A percentile compares a stretch with the other conserved stretches of the same genome.
Evolutionary conservation across 306 rosid species (phyloP).

Genomic region (Quercus engelmannii): DNA sequence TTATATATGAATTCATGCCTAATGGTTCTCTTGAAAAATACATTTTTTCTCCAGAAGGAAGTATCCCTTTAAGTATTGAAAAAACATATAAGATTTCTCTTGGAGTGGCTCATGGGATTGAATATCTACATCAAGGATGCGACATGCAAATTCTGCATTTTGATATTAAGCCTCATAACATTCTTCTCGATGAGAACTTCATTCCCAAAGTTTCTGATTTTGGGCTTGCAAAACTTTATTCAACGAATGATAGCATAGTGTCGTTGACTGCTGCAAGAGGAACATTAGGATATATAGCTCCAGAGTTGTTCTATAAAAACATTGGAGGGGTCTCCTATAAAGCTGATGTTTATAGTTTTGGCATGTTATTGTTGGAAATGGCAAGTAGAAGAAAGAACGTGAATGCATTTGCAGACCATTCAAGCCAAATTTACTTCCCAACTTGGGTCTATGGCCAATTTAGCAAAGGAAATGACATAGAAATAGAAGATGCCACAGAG

Average conservation of each 20-base stretch:
- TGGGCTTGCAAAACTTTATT: conserved; percentile 23
- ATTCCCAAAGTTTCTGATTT: conserved; percentile 24
- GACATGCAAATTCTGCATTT: conserved; percentile 21
- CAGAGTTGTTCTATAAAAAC: conserved; percentile 12
- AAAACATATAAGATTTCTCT: conserved; percentile 16
- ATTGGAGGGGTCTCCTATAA: conserved; percentile 16
- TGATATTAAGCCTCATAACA: conserved; percentile 24
- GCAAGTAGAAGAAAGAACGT: conserved; percentile 5
- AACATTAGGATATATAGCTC: conserved; percentile 24
- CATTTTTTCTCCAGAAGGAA: conserved; percentile 4
- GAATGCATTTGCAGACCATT: conserved; percentile 12
- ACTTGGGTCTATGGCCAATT: conserved; percentile 19
- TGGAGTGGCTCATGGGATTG: conserved; percentile 25
- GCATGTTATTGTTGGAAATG: conserved; percentile 28
- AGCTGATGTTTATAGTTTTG: conserved; percentile 18
- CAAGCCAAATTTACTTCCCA: conserved; percentile 28
- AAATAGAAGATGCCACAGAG: conserved; percentile 3
- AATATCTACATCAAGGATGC: conserved; percentile 22
- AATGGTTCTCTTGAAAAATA: conserved; percentile 26
- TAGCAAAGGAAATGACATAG: not conserved
- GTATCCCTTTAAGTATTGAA: not conserved
- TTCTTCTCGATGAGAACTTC: conserved; percentile 1
- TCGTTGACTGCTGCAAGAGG: conserved; percentile 23
- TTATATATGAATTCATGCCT: conserved; percentile 26
- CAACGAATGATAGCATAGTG: not conserved